phyloP scores from a whole-genome alignment of 73 alveolate species.

The Symbiodinium pilosum region DNA sequence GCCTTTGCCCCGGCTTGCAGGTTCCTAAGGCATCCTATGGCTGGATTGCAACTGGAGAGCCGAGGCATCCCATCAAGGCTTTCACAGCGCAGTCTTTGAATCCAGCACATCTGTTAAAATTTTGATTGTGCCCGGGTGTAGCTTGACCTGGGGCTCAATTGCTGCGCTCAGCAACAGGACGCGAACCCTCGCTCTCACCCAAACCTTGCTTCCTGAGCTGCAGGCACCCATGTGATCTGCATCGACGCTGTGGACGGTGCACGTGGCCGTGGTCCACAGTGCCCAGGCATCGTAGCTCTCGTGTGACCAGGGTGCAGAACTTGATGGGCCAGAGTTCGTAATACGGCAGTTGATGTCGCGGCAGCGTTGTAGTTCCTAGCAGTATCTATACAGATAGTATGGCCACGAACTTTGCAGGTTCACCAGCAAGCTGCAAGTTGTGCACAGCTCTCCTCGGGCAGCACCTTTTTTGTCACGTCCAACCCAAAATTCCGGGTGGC shows the following conservation, averaged over 20 bases:
- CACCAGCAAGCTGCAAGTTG: no score
- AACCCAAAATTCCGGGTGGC: constrained; percentile 25
- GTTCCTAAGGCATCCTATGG: no score
- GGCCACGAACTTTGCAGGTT: no score
- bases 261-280: constrained; percentile 48
- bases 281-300: constrained; percentile 77
- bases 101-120: constrained; percentile 11
- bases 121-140: constrained; percentile 24
- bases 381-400: no score
- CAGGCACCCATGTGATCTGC: constrained; percentile 26
- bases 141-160: constrained; percentile 29
- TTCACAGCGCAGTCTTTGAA: constrained; percentile 6
- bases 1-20: no score
- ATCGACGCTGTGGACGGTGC: constrained; percentile 65
- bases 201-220: not conserved
- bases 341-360: constrained; percentile 49
- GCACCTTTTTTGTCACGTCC: not conserved
- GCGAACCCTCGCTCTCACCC: no score
- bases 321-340: constrained; percentile 31
- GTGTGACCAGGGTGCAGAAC: constrained; percentile 67
- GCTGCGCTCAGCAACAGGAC: not conserved
- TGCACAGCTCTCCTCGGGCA: not conserved
- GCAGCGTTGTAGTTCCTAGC: constrained; percentile 13
- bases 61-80: constrained; percentile 20
- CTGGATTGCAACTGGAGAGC: constrained; percentile 7